These are phyloP conservation scores for Talaromyces amestolkiae DNA, from an alignment of 2,329 filamentous ascomycete genomes.

Conservation along the genomic window DNA sequence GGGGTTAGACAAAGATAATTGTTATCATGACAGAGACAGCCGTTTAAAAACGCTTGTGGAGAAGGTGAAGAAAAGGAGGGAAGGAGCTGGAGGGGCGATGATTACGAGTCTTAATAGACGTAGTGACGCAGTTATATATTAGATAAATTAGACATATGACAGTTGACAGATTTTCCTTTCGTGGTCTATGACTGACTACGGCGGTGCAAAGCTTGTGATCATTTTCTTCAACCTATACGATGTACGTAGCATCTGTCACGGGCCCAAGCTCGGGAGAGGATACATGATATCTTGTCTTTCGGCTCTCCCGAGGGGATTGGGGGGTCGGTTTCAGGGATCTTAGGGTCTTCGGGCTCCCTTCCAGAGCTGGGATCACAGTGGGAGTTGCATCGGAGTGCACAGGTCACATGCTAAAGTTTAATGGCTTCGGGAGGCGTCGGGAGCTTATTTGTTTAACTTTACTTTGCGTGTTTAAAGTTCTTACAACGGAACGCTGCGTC, in stretches of 20 bases:
- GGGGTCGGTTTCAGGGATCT: too few relatives aligned
- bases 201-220: neutral
- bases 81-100: neutral
- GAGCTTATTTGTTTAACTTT: neutral
- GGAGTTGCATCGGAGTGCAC: neutral
- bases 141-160: neutral
- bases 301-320: too few relatives aligned
- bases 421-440: neutral
- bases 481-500: neutral
- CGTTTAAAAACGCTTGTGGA: neutral
- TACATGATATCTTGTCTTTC: too few relatives aligned
- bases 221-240: neutral
- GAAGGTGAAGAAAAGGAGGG: neutral
- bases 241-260: too few relatives aligned
- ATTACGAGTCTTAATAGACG: neutral
- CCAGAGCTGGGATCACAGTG: too few relatives aligned
- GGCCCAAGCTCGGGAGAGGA: too few relatives aligned
- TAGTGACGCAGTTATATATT: neutral
- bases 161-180: neutral
- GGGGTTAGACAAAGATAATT: neutral
- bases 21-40: neutral
- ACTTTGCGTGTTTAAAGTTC: neutral
- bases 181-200: neutral
- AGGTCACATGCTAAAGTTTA: neutral
- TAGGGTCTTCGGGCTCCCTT: too few relatives aligned